Evolutionary conservation across 2,329 filamentous ascomycete genomes (phyloP), one percentile per base, ranked within the genome.

Genomic region (Ascochyta koolunga): DNA sequence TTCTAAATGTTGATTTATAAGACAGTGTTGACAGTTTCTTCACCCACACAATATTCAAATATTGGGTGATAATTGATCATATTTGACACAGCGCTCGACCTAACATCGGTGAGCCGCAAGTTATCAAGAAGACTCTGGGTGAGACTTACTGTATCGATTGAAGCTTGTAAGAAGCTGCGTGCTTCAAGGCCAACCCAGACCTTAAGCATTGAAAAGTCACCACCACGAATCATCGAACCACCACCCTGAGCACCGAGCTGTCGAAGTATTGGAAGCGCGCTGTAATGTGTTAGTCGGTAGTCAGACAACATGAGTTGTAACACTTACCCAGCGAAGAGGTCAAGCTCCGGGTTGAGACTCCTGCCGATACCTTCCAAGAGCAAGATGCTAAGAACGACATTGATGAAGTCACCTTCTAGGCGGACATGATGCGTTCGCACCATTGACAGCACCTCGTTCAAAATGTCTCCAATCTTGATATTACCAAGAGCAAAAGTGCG

Each of bases 391-490:
- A 99, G 89, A 25, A 99, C 93, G 4, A 99, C 95, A 70, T 99
- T 99, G 71, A 99, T 92, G 71, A 98, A 99, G 73, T 99, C 95
- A 8, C 95, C 95, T 75, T 99, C 95, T 44, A 99, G 83, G 8
- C 95, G 84, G 4, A 99, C 95, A 70, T 99, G 95, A 72, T 99
- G 95, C 9, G 82, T 80, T 50, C 95, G 86, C 25, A 99, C 95
- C 92, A 99, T 97, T 54, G 83, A 83, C 38, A 99, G 80, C 0
- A 98, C 95, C 65, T 96, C 85, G 68, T 95, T 92, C 25, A 99
- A 77, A 18, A 99, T 92, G 65, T 99, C 95, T 10, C 95, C 95
- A 59, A 99, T 97, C 78, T 93, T 96, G 77, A 99, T 89, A 69
- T 91, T 96, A 4, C 93, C 93, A 0, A 99, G 82, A 0, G 95